phyloP scores from a whole-genome alignment of 2,329 filamentous ascomycete genomes.

The Trichoderma arundinaceum region DNA sequence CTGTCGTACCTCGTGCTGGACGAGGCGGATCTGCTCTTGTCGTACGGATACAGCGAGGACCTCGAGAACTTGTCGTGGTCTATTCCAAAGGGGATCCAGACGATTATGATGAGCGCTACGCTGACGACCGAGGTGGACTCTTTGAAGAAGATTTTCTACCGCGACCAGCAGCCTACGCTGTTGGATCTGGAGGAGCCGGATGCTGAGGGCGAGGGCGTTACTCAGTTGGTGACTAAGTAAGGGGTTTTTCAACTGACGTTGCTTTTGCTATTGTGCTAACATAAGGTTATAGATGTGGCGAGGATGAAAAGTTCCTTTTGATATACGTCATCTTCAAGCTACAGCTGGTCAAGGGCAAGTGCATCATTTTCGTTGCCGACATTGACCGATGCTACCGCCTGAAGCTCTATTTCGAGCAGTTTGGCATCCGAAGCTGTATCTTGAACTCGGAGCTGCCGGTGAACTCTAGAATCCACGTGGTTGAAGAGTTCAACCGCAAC shows the following conservation, averaged over 20 bases:
- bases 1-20: slow-evolving; percentile 85
- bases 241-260: no score
- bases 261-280: no score
- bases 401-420: slow-evolving; percentile 95
- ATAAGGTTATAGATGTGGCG: slow-evolving; percentile 67
- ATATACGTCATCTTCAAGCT: slow-evolving; percentile 95
- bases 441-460: slow-evolving; percentile 94
- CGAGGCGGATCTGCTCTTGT: slow-evolving; percentile 90
- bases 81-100: slow-evolving; percentile 85
- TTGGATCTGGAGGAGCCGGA: slow-evolving; percentile 85
- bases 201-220: slow-evolving; percentile 75
- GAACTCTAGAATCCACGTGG: slow-evolving; percentile 90
- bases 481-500: slow-evolving; percentile 95
- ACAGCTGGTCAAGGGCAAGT: slow-evolving; percentile 91
- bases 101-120: slow-evolving; percentile 92
- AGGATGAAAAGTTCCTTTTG: slow-evolving; percentile 95
- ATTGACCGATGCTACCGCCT: slow-evolving; percentile 88
- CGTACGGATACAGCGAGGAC: slow-evolving; percentile 93
- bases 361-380: slow-evolving; percentile 74
- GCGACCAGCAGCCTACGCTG: slow-evolving; percentile 68
- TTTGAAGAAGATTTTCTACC: slow-evolving; percentile 83
- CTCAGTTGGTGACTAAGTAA: slow-evolving; percentile 88
- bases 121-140: slow-evolving; percentile 86
- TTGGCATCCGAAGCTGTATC: slow-evolving; percentile 90
- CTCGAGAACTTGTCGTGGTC: slow-evolving; percentile 77